Base-by-base conservation (phyloP, 306 rosid species). In the Hippophae tibetana region DNA sequence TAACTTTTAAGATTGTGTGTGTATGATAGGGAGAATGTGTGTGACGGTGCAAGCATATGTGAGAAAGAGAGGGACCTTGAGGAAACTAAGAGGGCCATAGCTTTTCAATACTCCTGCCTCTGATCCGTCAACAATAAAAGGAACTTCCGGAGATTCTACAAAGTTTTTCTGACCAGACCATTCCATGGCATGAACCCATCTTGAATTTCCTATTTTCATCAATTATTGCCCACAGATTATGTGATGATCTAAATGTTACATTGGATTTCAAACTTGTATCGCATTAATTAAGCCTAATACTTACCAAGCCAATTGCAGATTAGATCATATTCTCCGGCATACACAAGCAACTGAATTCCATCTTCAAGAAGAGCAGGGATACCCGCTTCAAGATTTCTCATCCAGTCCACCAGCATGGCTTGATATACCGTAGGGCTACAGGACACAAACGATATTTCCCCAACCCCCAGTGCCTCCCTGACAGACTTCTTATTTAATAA, bases 281-380 rank as follows among this genome's bases (percentile, higher is more conserved):
- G 9, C 18, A 38, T 44, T 5, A 58, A 8, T 9, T 56, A 42
- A 53, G 48, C 31, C 13, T 38, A 50, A 25, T 50, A 42, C 76
- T 47, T 75, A 86, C 99, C 99, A 58, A 92, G 96, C 99, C 99
- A 92, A 71, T 92, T 92, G 90, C 99, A 88, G 76, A 92, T 92
- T 27, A 92, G 82, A 84, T 92, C 99, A 62, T 78, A 92, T 72
- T 92, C 99, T 52, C 99, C 99, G 2, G 96, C 99, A 67, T 92
- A 92, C 54, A 88, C 72, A 68, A 92, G 99, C 80, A 92, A 40
- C 66, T 64, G 71, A 67, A 92, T 68, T 71, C 99, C 99, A 45
- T 92, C 99, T 74, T 88, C 96, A 13, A 92, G 99, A 71, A 92
- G 99, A 43, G 80, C 49, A 45, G 99, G 99, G 63, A 92, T 92